Evolutionary conservation across 1,284 basidiomycete genomes (phyloP).

Genomic region (Coniferiporia sulphurascens): DNA sequence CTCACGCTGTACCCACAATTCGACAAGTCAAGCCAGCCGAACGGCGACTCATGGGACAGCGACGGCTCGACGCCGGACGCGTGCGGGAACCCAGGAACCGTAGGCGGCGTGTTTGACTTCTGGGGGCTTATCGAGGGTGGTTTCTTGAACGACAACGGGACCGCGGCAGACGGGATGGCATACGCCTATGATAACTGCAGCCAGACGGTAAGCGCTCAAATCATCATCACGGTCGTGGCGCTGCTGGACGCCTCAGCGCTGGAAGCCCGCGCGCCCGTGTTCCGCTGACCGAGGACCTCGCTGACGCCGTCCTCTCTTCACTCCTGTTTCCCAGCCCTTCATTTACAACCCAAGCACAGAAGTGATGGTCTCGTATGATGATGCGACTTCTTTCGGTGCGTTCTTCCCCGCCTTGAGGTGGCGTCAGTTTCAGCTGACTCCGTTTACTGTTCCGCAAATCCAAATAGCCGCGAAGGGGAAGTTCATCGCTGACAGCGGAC

Average conservation of each 20-base stretch:
- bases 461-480: constrained; percentile 43
- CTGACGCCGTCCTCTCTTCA: no score
- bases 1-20: constrained; percentile 49
- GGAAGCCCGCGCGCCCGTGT: no score
- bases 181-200: constrained; percentile 58
- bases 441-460: neutral
- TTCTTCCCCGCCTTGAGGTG: neutral
- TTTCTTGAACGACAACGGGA: constrained; percentile 50
- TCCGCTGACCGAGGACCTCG: neutral
- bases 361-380: constrained; percentile 59
- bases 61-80: constrained; percentile 41
- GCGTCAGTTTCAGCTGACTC: neutral
- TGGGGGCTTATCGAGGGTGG: constrained; percentile 53
- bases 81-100: constrained; percentile 44
- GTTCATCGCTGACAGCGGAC: constrained; percentile 45
- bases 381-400: constrained; percentile 46
- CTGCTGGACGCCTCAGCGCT: no score
- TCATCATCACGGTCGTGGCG: neutral
- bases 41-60: constrained; percentile 53
- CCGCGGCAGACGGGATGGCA: constrained; percentile 41
- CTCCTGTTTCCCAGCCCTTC: constrained; percentile 43
- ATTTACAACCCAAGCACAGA: constrained; percentile 51
- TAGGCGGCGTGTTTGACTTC: constrained; percentile 53
- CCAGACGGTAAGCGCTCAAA: constrained; percentile 51
- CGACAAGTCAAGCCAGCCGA: constrained; percentile 36